Evolutionary conservation across 208 protist species (phyloP).

Genomic region (Angomonas ambiguus): DNA sequence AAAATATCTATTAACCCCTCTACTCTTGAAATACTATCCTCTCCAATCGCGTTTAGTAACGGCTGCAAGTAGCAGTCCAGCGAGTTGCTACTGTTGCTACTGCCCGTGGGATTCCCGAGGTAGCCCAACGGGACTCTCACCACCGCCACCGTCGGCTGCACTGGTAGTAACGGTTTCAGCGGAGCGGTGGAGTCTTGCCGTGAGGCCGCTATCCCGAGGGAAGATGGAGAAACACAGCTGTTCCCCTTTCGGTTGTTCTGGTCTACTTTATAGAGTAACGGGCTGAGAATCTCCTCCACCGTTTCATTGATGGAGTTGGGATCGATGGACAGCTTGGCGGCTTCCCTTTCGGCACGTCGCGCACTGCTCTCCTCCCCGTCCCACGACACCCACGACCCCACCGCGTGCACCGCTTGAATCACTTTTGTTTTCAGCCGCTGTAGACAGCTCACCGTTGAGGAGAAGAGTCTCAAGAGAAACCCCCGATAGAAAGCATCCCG

Average conservation of each 20-base stretch:
- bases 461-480: not conserved
- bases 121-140: conserved; percentile 16
- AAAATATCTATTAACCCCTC: conserved; percentile 54
- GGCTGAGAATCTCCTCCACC: not conserved
- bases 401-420: too few relatives aligned
- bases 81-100: not conserved
- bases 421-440: too few relatives aligned
- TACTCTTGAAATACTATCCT: conserved; percentile 36
- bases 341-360: too few relatives aligned
- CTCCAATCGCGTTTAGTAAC: conserved; percentile 31
- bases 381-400: too few relatives aligned
- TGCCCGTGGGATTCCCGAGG: not conserved
- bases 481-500: not conserved
- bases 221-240: conserved; percentile 25
- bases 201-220: conserved; percentile 18
- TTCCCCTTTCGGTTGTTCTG: not conserved
- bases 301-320: not conserved
- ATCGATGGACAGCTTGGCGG: not conserved
- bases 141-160: conserved; percentile 22
- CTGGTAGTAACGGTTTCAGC: not conserved
- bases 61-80: conserved; percentile 30
- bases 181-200: conserved; percentile 23
- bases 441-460: not conserved
- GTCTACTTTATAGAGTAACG: not conserved
- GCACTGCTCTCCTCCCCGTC: too few relatives aligned